These are phyloP conservation scores for Neonectria ditissima DNA, from an alignment of 2,329 filamentous ascomycete genomes.

Conservation along the genomic window DNA sequence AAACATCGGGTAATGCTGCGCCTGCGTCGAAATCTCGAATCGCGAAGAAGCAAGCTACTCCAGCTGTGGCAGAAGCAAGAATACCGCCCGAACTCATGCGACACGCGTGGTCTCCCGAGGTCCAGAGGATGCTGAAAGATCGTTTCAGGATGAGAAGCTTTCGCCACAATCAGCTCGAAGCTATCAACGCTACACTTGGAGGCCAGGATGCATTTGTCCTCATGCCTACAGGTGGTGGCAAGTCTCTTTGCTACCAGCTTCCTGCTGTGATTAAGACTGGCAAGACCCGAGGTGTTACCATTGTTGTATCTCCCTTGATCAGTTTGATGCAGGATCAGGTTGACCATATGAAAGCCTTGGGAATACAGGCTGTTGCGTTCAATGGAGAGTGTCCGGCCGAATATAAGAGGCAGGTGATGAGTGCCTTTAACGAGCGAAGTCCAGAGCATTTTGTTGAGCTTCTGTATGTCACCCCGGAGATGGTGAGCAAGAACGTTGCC, in stretches of 20 bases:
- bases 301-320: constrained; percentile 93
- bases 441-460: constrained; percentile 85
- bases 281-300: constrained; percentile 84
- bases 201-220: constrained; percentile 94
- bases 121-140: constrained; percentile 82
- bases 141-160: constrained; percentile 89
- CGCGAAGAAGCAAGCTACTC: constrained; percentile 48
- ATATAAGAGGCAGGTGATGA: constrained; percentile 75
- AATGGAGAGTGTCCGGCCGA: constrained; percentile 79
- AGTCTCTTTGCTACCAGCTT: constrained; percentile 96
- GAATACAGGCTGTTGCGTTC: constrained; percentile 83
- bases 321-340: constrained; percentile 99
- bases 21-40: constrained; percentile 49
- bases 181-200: constrained; percentile 90
- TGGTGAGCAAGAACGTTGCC: constrained; percentile 83
- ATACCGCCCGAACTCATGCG: constrained; percentile 69
- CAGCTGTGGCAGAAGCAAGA: constrained; percentile 44
- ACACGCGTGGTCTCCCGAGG: constrained; percentile 86
- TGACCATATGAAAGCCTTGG: constrained; percentile 78
- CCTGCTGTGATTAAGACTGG: constrained; percentile 87
- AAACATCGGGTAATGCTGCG: constrained; percentile 62
- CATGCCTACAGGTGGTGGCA: constrained; percentile 98
- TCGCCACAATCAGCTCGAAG: constrained; percentile 90
- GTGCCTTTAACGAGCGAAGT: constrained; percentile 68
- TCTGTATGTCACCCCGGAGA: constrained; percentile 96